Evolutionary conservation across 2,329 filamentous ascomycete genomes (phyloP).

Genomic region (Calonectria hawksworthii): DNA sequence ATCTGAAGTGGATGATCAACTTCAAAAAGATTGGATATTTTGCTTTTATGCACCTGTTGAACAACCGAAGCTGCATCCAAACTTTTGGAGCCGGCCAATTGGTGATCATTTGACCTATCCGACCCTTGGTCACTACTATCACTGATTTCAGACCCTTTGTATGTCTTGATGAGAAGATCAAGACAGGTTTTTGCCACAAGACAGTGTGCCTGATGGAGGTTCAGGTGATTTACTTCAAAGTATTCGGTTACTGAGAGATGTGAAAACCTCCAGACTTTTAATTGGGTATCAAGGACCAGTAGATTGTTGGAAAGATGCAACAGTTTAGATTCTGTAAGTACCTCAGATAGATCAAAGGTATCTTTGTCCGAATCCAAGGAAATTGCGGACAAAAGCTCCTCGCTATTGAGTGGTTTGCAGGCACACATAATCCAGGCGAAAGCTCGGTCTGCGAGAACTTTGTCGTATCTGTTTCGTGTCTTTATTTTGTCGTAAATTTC

Average conservation of each 20-base stretch:
- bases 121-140: too few relatives aligned
- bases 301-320: background rate
- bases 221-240: too few relatives aligned
- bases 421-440: background rate
- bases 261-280: background rate
- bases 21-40: too few relatives aligned
- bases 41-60: too few relatives aligned
- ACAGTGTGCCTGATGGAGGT: too few relatives aligned
- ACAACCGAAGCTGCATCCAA: too few relatives aligned
- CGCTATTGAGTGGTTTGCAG: background rate
- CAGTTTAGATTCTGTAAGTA: background rate
- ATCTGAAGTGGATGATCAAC: too few relatives aligned
- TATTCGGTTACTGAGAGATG: background rate
- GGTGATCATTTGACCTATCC: too few relatives aligned
- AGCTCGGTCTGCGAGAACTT: background rate
- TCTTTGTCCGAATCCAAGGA: background rate
- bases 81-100: too few relatives aligned
- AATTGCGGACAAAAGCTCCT: background rate
- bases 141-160: too few relatives aligned
- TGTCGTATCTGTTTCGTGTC: background rate
- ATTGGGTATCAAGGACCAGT: background rate
- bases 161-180: too few relatives aligned
- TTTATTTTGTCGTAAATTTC: background rate
- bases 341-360: background rate
- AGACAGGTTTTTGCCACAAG: too few relatives aligned